phyloP scores from a whole-genome alignment of 495 filamentous ascomycete species.

The Penicillium daleae region DNA sequence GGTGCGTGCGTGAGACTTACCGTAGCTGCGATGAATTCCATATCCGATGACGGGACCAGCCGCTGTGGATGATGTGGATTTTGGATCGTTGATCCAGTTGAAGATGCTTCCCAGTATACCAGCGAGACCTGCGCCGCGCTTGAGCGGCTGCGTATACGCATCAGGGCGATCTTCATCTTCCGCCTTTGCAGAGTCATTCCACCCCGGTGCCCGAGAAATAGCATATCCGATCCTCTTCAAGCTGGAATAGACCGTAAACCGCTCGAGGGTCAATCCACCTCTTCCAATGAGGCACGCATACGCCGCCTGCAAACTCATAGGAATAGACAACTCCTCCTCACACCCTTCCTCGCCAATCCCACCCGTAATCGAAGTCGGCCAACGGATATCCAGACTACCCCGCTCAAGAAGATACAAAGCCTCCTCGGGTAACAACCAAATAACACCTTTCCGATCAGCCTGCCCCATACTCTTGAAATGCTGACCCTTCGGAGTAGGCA shows the following conservation, averaged over 20 bases:
- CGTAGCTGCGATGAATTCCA: slow-evolving; percentile 80
- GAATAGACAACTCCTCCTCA: slow-evolving; percentile 61
- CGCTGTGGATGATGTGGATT: slow-evolving; percentile 33
- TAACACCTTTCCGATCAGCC: slow-evolving; percentile 56
- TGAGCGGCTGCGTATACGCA: slow-evolving; percentile 14
- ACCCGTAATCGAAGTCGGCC: slow-evolving; percentile 55
- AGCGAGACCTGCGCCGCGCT: slow-evolving; percentile 36
- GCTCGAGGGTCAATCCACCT: slow-evolving; percentile 71
- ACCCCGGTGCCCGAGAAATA: slow-evolving; percentile 67
- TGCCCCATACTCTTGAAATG: slow-evolving; percentile 63
- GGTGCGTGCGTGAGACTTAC: slow-evolving; percentile 28
- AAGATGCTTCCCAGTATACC: slow-evolving; percentile 41
- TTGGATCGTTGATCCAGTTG: slow-evolving; percentile 37
- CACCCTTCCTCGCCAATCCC: slow-evolving; percentile 32
- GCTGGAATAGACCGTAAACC: slow-evolving; percentile 83
- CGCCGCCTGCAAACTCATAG: slow-evolving; percentile 87
- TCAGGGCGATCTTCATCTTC: slow-evolving; percentile 5
- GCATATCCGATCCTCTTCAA: slow-evolving; percentile 85
- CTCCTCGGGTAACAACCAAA: slow-evolving; percentile 93
- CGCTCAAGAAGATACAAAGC: slow-evolving; percentile 86
- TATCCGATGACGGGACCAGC: slow-evolving; percentile 73
- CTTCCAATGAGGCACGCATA: slow-evolving; percentile 78
- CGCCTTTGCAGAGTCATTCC: slow-evolving; percentile 40
- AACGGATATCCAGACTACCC: slow-evolving; percentile 83
- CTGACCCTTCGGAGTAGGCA: slow-evolving; percentile 51